Evolutionary conservation across 176 grass and related monocot genomes (phyloP).

Genomic region (Dactylis glomerata): DNA sequence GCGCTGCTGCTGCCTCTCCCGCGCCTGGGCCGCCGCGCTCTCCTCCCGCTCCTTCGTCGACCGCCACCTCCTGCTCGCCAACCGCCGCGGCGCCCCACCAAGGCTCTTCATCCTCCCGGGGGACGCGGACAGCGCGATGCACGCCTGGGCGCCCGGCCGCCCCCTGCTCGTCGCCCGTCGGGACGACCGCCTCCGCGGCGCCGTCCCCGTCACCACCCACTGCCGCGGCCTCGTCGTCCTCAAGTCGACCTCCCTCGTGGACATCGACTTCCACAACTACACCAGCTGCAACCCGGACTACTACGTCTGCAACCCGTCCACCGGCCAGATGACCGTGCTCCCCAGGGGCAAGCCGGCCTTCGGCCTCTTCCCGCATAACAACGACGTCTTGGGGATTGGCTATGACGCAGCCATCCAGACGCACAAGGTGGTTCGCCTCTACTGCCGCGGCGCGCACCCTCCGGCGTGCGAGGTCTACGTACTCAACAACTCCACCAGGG

Average conservation of each 20-base stretch:
- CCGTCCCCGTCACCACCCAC: not conserved
- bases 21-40: not conserved
- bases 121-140: not conserved
- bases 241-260: too few relatives aligned
- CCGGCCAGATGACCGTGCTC: not conserved
- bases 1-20: not conserved
- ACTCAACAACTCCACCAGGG: not conserved
- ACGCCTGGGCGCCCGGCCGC: not conserved
- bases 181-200: too few relatives aligned
- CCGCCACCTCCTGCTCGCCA: not conserved
- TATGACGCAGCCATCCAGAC: not conserved
- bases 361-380: not conserved
- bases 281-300: not conserved
- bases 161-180: too few relatives aligned
- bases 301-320: not conserved
- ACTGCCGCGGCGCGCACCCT: not conserved
- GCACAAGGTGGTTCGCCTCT: constrained; percentile 1
- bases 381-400: not conserved
- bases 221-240: not conserved
- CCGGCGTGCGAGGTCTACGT: not conserved
- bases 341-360: not conserved
- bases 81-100: not conserved
- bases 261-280: too few relatives aligned
- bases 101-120: not conserved
- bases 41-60: not conserved